phyloP scores from a whole-genome alignment of 768 basidiomycete genomes.

The Brasilioporus rufonigricans region DNA sequence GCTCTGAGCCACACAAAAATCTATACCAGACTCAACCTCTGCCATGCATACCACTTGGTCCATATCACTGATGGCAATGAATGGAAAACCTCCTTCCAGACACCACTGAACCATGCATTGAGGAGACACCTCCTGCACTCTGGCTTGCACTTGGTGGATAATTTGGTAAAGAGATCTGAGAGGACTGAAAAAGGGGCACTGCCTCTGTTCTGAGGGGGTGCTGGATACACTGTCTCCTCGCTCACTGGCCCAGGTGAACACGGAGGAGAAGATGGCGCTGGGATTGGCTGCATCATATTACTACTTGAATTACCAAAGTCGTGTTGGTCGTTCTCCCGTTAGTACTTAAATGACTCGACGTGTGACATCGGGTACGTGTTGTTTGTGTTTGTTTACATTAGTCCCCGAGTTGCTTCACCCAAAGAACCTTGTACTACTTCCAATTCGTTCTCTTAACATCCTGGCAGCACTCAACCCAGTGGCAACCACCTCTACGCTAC shows the following conservation, averaged over 20 bases:
- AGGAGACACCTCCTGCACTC: slow-evolving; percentile 70
- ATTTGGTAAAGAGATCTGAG: slow-evolving; percentile 68
- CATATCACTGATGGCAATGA: too few species aligned
- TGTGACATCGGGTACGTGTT: too few species aligned
- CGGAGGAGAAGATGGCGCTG: slow-evolving; percentile 64
- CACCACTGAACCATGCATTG: slow-evolving; percentile 78
- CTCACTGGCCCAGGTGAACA: slow-evolving; percentile 27
- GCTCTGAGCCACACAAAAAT: too few species aligned
- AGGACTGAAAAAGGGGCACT: slow-evolving; percentile 71
- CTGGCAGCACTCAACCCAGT: slow-evolving; percentile 33
- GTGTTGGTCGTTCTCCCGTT: too few species aligned
- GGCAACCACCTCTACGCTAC: slow-evolving; percentile 45
- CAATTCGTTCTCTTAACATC: slow-evolving; percentile 20
- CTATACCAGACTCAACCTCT: too few species aligned
- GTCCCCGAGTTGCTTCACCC: too few species aligned
- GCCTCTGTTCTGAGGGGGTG: slow-evolving; percentile 63
- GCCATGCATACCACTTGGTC: too few species aligned
- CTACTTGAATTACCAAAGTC: too few species aligned
- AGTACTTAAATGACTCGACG: too few species aligned
- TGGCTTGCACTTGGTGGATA: slow-evolving; percentile 70
- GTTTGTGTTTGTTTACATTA: slow-evolving; percentile 18
- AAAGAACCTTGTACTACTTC: too few species aligned
- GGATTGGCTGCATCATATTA: slow-evolving; percentile 65
- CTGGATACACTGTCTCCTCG: slow-evolving; percentile 39
- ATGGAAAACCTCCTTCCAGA: too few species aligned